These are phyloP conservation scores for Cyclotella cryptica DNA, from an alignment of 108 stramenopile species.

Conservation along the genomic window DNA sequence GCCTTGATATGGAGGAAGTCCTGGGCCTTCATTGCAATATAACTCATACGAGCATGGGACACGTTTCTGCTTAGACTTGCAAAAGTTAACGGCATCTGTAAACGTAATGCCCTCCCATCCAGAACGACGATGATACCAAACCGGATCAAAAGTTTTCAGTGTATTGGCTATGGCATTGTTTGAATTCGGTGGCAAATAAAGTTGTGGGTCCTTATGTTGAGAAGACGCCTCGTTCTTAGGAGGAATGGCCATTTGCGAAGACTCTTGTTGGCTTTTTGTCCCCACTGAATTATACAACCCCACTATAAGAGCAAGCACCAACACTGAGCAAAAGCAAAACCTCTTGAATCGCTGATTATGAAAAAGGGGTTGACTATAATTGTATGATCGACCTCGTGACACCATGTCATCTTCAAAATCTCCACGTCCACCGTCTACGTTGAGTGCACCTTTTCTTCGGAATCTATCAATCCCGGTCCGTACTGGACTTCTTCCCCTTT, in stretches of 20 bases:
- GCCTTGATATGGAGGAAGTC: conserved; percentile 23
- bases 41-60: conserved; percentile 51
- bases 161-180: conserved; percentile 31
- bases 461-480: neutral
- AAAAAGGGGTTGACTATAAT: neutral
- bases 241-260: conserved; percentile 7
- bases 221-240: neutral
- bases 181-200: conserved; percentile 4
- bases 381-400: neutral
- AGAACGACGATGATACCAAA: conserved; percentile 38
- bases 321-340: neutral
- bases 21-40: conserved; percentile 37
- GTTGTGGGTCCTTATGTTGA: neutral
- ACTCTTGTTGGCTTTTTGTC: neutral
- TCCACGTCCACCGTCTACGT: conserved; percentile 1
- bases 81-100: conserved; percentile 42
- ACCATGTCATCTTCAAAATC: conserved; percentile 18
- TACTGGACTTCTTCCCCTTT: neutral
- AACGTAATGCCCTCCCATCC: conserved; percentile 53
- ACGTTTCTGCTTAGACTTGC: conserved; percentile 28
- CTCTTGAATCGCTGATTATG: conserved; percentile 12
- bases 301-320: conserved; percentile 12
- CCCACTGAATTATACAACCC: conserved; percentile 10
- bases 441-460: conserved; percentile 9
- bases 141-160: conserved; percentile 35